Percentiles rank a stretch among this genome's conserved stretches.
These are phyloP conservation scores for Colletotrichum sp. DNA, from an alignment of 2,329 filamentous ascomycete genomes.

Conservation along the genomic window DNA sequence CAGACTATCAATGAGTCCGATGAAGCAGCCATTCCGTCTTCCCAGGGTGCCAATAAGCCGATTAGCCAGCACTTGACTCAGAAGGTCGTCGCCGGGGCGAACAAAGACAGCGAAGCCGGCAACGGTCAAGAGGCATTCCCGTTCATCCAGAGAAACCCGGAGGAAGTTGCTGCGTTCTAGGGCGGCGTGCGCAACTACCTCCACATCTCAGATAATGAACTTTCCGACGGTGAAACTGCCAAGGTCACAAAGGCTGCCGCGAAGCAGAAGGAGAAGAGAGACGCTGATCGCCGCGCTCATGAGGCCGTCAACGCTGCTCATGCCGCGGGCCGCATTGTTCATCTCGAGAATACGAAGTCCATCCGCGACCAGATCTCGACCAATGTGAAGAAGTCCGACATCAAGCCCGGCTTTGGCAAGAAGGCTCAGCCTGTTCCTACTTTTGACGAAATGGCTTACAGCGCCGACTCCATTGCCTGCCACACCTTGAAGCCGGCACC, in stretches of 20 bases:
- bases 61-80: background rate
- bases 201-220: slow-evolving; percentile 33
- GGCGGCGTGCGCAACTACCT: slow-evolving; percentile 31
- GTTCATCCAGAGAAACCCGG: slow-evolving; percentile 18
- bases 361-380: background rate
- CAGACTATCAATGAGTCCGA: background rate
- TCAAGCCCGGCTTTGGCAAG: background rate
- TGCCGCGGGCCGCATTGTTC: background rate
- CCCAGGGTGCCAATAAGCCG: background rate
- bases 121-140: background rate
- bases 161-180: slow-evolving; percentile 36
- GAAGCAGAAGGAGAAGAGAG: background rate
- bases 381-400: slow-evolving; percentile 4
- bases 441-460: slow-evolving; percentile 13
- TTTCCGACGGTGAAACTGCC: slow-evolving; percentile 4
- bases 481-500: slow-evolving; percentile 20
- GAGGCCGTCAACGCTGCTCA: slow-evolving; percentile 9
- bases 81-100: background rate
- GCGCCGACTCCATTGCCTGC: slow-evolving; percentile 11
- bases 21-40: background rate
- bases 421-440: background rate
- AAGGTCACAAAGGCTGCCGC: background rate
- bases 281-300: background rate
- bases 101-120: background rate
- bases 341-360: background rate